These are phyloP conservation scores for Trichosanthes cucumerina DNA, from an alignment of 306 rosid species.

Conservation along the genomic window DNA sequence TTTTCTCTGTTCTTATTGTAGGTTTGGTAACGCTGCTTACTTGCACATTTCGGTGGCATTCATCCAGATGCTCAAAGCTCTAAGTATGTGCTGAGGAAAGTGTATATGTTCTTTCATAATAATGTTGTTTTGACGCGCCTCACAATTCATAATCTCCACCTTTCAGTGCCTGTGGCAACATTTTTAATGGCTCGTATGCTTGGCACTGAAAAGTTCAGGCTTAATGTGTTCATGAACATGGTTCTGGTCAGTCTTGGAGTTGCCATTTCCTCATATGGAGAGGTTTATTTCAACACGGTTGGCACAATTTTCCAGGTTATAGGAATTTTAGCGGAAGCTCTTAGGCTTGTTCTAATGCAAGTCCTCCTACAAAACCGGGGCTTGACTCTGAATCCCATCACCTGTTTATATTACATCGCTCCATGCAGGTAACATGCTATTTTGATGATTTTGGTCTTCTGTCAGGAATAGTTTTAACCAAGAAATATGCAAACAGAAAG, in stretches of 20 bases:
- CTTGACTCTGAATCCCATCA: conserved; percentile 73
- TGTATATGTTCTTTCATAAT: background rate
- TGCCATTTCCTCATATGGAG: conserved; percentile 86
- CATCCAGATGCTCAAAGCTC: conserved; percentile 97
- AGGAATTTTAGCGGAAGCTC: conserved; percentile 91
- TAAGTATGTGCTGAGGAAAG: conserved; percentile 36
- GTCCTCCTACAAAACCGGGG: conserved; percentile 93
- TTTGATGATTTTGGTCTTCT: background rate
- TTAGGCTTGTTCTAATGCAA: conserved; percentile 87
- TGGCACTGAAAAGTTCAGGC: conserved; percentile 80
- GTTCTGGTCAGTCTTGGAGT: conserved; percentile 96
- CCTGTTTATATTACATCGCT: conserved; percentile 89
- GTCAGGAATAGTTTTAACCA: too few relatives aligned
- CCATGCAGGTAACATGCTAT: conserved; percentile 70
- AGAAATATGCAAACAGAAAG: too few relatives aligned
- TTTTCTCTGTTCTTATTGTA: background rate
- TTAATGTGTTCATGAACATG: conserved; percentile 85
- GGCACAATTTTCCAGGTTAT: conserved; percentile 92
- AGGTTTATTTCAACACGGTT: conserved; percentile 74
- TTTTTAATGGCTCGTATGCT: conserved; percentile 72
- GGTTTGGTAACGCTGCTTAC: conserved; percentile 98
- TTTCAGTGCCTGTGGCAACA: conserved; percentile 95
- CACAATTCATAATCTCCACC: background rate
- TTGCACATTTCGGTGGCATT: conserved; percentile 96
- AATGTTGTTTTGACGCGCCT: too few relatives aligned